Base-by-base conservation (phyloP, 352 stramenopile species). In the Blastocystis sp. region DNA sequence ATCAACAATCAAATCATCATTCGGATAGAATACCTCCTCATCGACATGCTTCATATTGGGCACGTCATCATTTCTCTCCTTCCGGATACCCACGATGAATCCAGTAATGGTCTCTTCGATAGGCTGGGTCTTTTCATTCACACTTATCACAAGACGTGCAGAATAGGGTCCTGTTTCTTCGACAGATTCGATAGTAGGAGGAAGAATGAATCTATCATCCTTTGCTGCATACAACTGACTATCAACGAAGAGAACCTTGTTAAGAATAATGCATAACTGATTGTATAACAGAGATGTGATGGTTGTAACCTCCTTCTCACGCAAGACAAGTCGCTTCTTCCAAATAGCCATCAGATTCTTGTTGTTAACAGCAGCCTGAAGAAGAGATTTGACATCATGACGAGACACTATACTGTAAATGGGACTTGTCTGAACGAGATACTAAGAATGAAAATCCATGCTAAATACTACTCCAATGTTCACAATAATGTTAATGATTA, bases 401-500 rank as follows among this genome's bases (percentile, higher is more conserved):
- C 42, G 30, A 11, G 44, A 13, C 5, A 84, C 73, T 19, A 66
- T 64, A 19, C 4, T 57, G 53, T 84, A 84, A 6, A 44, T 42
- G 22, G 44, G n/a, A 17, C 22, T 66, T 9, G 53, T 54, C 51
- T 84, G 73, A 7, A 84, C 0, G 30, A 84, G 73, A 64, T 84
- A 84, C 73, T 81, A 81, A 13, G 17, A 19, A 59, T 81, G 1
- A 81, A 19, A 40, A 15, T 33, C n/a, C 42, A 62, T 1, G 3
- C n/a, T 1, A 5, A 4, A 19, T 11, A 13, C 15, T 64, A 81
- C 70, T 13, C 51, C 54, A n/a, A 84, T 84, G 33, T 84, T 84
- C 53, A 84, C 73, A 57, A 84, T 66, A 51, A 84, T 84, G 56
- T 84, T 84, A 51, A 84, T 84, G 51, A 84, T 68, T 19, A 66